These are phyloP conservation scores for Plasmodium malariae DNA, from an alignment of 169 alveolate genomes.

Conservation along the genomic window DNA sequence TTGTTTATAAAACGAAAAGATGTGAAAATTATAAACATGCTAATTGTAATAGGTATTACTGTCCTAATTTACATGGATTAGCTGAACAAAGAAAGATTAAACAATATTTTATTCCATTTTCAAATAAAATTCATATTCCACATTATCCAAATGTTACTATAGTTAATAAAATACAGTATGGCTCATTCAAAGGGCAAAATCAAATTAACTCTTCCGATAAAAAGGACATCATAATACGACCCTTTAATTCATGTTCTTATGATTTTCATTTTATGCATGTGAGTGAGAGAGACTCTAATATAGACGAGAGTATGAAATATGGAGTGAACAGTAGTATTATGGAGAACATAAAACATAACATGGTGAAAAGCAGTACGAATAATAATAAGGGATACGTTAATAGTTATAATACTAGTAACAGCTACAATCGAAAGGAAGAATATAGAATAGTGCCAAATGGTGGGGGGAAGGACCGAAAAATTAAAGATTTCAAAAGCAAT, in stretches of 20 bases:
- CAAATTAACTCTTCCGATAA: background rate
- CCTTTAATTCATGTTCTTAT: background rate
- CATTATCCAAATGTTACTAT: conserved; percentile 84
- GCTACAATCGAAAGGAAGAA: no score
- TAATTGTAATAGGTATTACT: conserved; percentile 88
- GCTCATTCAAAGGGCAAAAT: conserved; percentile 66
- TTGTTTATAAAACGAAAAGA: conserved; percentile 85
- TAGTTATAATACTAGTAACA: no score
- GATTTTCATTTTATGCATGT: background rate
- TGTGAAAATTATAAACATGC: conserved; percentile 86
- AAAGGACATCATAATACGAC: background rate
- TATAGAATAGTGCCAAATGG: background rate
- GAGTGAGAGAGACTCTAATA: no score
- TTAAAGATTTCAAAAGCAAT: conserved; percentile 4
- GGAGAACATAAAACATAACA: no score
- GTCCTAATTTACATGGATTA: conserved; percentile 89
- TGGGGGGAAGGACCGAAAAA: background rate
- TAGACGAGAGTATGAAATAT: no score
- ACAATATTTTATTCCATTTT: conserved; percentile 84
- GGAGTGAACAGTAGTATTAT: no score
- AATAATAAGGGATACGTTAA: no score
- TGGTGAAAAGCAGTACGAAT: no score
- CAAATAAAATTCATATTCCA: conserved; percentile 83
- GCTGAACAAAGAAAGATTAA: conserved; percentile 88
- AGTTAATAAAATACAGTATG: conserved; percentile 82